Conservation (phyloP, 108 stramenopile species). For the Fragilaria crotonensis region DNA sequence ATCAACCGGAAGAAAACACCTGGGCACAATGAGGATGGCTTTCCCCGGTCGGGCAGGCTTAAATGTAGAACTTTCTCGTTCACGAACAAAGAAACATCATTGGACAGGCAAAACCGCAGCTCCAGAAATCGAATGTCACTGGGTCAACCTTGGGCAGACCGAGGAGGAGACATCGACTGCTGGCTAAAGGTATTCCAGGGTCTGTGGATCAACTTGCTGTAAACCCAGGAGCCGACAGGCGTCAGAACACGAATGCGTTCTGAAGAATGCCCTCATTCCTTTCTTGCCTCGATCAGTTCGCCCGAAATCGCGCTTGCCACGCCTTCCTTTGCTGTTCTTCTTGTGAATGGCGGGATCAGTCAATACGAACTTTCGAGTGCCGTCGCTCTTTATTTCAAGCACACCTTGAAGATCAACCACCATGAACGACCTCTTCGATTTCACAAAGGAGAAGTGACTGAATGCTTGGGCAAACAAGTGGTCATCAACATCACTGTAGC, state of each 20-base stretch:
- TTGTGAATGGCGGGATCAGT: constrained; percentile 44
- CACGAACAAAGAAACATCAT: too few relatives aligned
- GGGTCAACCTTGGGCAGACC: too few relatives aligned
- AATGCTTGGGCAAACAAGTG: constrained; percentile 35
- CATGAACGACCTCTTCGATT: constrained; percentile 24
- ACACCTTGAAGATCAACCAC: constrained; percentile 48
- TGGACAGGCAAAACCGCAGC: too few relatives aligned
- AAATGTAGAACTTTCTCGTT: too few relatives aligned
- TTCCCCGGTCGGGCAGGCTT: too few relatives aligned
- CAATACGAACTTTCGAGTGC: constrained; percentile 19
- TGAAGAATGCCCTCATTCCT: constrained; percentile 40
- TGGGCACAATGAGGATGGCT: too few relatives aligned
- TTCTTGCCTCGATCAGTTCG: constrained; percentile 33
- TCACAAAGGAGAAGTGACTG: constrained; percentile 39
- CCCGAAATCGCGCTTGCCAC: constrained; percentile 17
- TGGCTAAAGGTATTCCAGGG: too few relatives aligned
- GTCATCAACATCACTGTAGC: constrained; percentile 11
- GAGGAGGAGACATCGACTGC: too few relatives aligned
- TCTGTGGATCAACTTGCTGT: neutral
- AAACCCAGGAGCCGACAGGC: constrained; percentile 34
- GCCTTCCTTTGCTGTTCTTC: constrained; percentile 2
- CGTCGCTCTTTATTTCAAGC: constrained; percentile 14
- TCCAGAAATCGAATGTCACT: too few relatives aligned
- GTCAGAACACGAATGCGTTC: constrained; percentile 28
- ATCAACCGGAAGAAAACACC: too few relatives aligned